Conservation (phyloP, 2,329 filamentous ascomycete genomes). For the Trichocomaceae sp. region DNA sequence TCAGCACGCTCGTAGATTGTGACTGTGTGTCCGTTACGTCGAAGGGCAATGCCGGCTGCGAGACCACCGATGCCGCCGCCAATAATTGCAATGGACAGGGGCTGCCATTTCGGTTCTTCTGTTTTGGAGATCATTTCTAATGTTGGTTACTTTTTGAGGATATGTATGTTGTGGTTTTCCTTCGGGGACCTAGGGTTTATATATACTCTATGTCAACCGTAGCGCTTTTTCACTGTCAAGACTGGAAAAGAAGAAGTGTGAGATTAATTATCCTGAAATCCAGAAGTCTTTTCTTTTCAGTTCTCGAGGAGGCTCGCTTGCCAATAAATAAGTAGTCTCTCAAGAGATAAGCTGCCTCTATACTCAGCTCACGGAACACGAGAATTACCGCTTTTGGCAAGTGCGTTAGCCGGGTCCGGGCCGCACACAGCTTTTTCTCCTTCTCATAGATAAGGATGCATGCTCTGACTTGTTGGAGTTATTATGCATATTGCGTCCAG, state of each 20-base stretch:
- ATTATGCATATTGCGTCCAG: no score
- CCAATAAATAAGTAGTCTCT: background rate
- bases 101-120: slow-evolving; percentile 32
- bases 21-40: slow-evolving; percentile 48
- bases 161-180: background rate
- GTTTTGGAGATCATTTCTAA: slow-evolving; percentile 14
- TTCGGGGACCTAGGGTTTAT: background rate
- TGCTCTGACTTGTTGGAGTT: background rate
- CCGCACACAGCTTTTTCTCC: slow-evolving; percentile 4
- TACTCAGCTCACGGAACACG: background rate
- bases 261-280: no score
- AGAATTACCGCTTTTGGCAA: slow-evolving; percentile 3
- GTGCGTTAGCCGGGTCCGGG: slow-evolving; percentile 4
- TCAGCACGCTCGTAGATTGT: slow-evolving; percentile 62
- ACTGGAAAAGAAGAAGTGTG: background rate
- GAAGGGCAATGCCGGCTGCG: slow-evolving; percentile 45
- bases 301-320: background rate
- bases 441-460: background rate
- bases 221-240: background rate
- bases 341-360: background rate
- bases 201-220: background rate
- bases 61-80: slow-evolving; percentile 52
- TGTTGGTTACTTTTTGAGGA: background rate
- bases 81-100: slow-evolving; percentile 42
- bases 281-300: no score